These are phyloP conservation scores for Aquilaria malaccensis DNA, from an alignment of 345 rosid species.

Conservation along the genomic window DNA sequence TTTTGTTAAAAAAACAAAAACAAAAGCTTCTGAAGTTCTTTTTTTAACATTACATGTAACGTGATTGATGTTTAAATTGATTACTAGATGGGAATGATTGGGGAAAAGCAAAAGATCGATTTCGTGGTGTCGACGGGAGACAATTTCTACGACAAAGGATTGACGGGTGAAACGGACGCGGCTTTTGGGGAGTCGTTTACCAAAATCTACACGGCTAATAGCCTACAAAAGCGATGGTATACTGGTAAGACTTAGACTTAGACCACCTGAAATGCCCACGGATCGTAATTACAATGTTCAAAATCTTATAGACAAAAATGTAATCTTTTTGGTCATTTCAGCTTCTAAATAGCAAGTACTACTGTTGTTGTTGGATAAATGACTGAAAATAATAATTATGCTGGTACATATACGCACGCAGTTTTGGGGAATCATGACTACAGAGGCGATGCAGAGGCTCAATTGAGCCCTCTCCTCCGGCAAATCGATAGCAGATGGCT, in stretches of 20 bases:
- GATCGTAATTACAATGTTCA: not conserved
- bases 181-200: slow-evolving; percentile 65
- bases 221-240: slow-evolving; percentile 84
- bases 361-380: too few relatives aligned
- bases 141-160: slow-evolving; percentile 78
- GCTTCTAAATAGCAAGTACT: too few relatives aligned
- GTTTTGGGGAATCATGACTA: slow-evolving; percentile 54
- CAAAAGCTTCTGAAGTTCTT: not conserved
- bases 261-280: not conserved
- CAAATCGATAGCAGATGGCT: slow-evolving; percentile 38
- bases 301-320: not conserved
- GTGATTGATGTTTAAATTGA: not conserved
- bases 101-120: slow-evolving; percentile 48
- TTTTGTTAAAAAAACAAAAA: not conserved
- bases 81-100: slow-evolving; percentile 65
- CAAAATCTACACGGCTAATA: slow-evolving; percentile 50
- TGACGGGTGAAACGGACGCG: slow-evolving; percentile 36
- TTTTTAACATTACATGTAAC: not conserved
- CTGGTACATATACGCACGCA: slow-evolving; percentile 2
- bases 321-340: not conserved
- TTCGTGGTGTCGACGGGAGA: slow-evolving; percentile 88
- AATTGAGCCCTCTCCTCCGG: slow-evolving; percentile 27
- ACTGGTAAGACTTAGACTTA: slow-evolving; percentile 26
- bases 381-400: not conserved
- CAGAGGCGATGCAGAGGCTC: slow-evolving; percentile 38